Conservation (phyloP, 768 basidiomycete genomes). For the Macrolepiota albuminosa region DNA sequence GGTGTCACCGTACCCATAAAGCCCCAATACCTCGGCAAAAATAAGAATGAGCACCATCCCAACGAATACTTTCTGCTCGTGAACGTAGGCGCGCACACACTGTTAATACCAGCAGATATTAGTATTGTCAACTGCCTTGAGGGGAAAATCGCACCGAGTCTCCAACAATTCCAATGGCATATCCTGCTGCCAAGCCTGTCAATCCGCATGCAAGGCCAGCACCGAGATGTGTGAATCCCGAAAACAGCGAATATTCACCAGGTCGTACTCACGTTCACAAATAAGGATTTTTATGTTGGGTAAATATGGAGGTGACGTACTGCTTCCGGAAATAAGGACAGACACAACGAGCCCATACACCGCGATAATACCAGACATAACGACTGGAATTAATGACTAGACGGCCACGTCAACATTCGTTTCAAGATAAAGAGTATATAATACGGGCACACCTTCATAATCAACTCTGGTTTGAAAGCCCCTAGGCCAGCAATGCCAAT, state of each 20-base stretch:
- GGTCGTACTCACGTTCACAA: constrained; percentile 49
- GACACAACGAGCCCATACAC: constrained; percentile 97
- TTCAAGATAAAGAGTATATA: not conserved
- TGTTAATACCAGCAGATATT: not conserved
- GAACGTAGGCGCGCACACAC: constrained; percentile 50
- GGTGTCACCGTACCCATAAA: constrained; percentile 44
- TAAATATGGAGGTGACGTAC: constrained; percentile 25
- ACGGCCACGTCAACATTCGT: not conserved
- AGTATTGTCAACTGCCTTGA: not conserved
- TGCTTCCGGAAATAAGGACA: constrained; percentile 77
- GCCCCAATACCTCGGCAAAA: constrained; percentile 85
- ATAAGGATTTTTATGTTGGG: not conserved
- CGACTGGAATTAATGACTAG: constrained; percentile 92
- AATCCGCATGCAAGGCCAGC: constrained; percentile 89
- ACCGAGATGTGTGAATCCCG: constrained; percentile 89
- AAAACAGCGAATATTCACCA: constrained; percentile 72
- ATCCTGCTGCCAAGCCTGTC: constrained; percentile 90
- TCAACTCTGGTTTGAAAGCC: constrained; percentile 90
- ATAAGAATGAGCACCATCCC: constrained; percentile 96
- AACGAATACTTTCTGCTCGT: constrained; percentile 90
- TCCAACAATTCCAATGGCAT: constrained; percentile 91
- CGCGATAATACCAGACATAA: constrained; percentile 98
- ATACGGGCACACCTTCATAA: constrained; percentile 80
- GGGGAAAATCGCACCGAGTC: constrained; percentile 63
- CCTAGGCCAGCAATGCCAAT: constrained; percentile 96